Conservation (phyloP, 805 yeast genomes). For the Debaryomyces tyrocola region DNA sequence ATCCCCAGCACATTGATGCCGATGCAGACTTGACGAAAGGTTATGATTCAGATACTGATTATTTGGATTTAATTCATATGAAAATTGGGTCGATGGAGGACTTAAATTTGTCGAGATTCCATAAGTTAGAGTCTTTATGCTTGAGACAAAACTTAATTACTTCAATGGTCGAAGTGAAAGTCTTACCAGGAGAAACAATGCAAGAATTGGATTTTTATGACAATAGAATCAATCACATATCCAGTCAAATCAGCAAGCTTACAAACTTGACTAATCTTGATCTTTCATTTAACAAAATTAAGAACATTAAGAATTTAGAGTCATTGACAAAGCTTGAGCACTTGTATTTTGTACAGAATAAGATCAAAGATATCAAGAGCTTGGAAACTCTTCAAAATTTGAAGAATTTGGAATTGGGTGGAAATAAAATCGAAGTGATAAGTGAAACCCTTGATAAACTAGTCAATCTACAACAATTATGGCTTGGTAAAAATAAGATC, state of each 20-base stretch:
- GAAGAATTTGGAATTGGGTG: constrained; percentile 83
- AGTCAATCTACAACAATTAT: constrained; percentile 64
- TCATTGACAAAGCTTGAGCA: constrained; percentile 60
- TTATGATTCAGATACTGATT: constrained; percentile 55
- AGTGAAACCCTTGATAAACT: constrained; percentile 56
- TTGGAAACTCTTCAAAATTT: constrained; percentile 56
- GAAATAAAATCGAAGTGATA: constrained; percentile 67
- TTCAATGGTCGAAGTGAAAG: constrained; percentile 54
- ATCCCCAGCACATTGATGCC: constrained; percentile 59
- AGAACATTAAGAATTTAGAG: constrained; percentile 77
- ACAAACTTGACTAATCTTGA: constrained; percentile 62
- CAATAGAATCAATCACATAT: constrained; percentile 84
- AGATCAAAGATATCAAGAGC: constrained; percentile 69
- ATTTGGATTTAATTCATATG: constrained; percentile 67
- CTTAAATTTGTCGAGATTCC: constrained; percentile 57
- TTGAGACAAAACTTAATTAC: constrained; percentile 83
- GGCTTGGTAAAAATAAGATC: constrained; percentile 91
- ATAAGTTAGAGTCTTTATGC: constrained; percentile 57
- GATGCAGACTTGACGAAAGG: constrained; percentile 66
- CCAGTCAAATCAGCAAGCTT: constrained; percentile 64
- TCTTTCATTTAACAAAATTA: constrained; percentile 85
- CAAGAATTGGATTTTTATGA: constrained; percentile 89
- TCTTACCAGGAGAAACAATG: constrained; percentile 60
- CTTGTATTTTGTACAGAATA: constrained; percentile 86
- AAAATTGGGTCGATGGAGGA: constrained; percentile 65